Base-by-base conservation (phyloP, 2,329 filamentous ascomycete species). In the Nothomitra cinnamomea region DNA sequence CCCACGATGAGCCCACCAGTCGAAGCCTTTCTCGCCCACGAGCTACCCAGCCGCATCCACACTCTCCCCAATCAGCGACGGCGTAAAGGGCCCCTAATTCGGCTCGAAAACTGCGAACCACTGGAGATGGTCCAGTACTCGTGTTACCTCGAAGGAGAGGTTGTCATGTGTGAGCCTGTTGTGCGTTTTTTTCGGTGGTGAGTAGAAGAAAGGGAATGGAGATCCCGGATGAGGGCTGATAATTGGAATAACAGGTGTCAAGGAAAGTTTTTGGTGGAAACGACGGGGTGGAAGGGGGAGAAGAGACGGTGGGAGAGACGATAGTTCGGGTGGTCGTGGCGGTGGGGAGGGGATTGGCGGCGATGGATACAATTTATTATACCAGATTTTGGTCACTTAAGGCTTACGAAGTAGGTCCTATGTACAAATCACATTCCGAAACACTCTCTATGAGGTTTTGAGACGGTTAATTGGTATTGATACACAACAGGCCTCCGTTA, bases 51-150 rank as follows among this genome's bases (percentile, higher is more conserved):
- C 15, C 70, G 71, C 57, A 64, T 80, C 58, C 74, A 79, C 59
- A 69, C 67, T 47, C 71, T 69, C 63, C 69, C 71, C 58, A 70
- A 65, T 57, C 76, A 66, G 67, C 71, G 75, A 61, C 64, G 67
- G 51, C 73, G 75, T 56, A 79, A 79, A 62, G 68, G 70, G 24
- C 64, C 63, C n/a, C 66, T 70, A 15, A 66, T 79, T 56, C 67
- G 76, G 32, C 67, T 82, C 4, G 63, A 67, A 53, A 66, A 76
- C 51, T 83, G 79, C 63, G 65, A 72, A 54, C 65, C 82, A 41
- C 69, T 79, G 54, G 69, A 72, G 60, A 72, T 82, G 70, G 60
- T 78, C 63, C 79, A 83, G 65, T 82, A 80, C 61, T 73, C 73
- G 24, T 83, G 80, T 65, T 72, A 78, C 61, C 66, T 78, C 8